Evolutionary conservation across 306 rosid species (phyloP), one percentile per base, ranked within the genome.

Genomic region (Sindora glabra): DNA sequence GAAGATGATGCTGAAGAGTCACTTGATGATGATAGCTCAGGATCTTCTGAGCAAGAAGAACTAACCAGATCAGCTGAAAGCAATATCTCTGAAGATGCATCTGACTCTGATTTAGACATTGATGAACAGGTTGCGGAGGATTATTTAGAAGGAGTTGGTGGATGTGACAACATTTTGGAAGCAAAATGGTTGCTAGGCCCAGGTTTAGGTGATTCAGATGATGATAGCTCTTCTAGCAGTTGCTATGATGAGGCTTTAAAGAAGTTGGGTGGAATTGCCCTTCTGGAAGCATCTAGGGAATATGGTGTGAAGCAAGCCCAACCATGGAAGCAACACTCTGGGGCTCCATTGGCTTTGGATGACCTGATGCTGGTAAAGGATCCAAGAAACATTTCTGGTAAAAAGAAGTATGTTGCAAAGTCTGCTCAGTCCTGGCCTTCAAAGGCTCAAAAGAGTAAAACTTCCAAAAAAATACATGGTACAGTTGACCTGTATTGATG

Each of bases 131-230:
- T 88, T 69, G 98, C 84, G 18, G 68, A 79, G 72, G 98, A 92
- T 74, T 92, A 92, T 74, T 46, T 88, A 48, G 90, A 79, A 73
- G 96, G 96, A 52, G 84, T 88, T 81, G 98, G 96, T 56, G 98
- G 98, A 26, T 67, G 84, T 30, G 85, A 74, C 24, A 77, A 74
- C 64, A 64, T 92, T 61, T 62, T 89, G 38, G 76, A 72, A 58
- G 66, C 90, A 53, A 86, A 92, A 79, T 86, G 92, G 95, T 76
- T 92, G 82, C 73, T 79, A 42, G 73, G 71, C 63, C 70, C 90
- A 25, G 80, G 26, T 44, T 69, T 78, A 70, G 79, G 69, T 26
- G 72, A 37, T 36, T 84, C 83, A n/a, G 71, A 72, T 22, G 79
- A 70, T 23, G 83, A 80, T 48, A 68, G 82, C 80, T 85, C 86